Evolutionary conservation across 2,329 filamentous ascomycete genomes (phyloP).

Genomic region (Trichoderma koningii): DNA sequence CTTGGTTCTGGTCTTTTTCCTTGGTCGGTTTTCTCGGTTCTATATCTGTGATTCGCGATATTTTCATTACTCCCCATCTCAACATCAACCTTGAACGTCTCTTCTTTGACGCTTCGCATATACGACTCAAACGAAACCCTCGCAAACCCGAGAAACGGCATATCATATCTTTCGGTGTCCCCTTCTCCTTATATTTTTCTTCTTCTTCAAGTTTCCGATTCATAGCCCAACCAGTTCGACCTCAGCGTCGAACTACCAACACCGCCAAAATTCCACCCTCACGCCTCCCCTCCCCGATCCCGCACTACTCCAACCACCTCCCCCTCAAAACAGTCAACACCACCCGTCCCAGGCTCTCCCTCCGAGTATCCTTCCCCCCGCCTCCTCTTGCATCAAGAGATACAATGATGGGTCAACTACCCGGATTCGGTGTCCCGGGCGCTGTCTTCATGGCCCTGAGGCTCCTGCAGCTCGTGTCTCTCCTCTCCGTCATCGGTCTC

Average conservation of each 20-base stretch:
- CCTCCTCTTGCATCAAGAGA: conserved; percentile 4
- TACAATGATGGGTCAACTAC: conserved; percentile 52
- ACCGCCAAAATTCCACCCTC: conserved; percentile 40
- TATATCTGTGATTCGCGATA: conserved; percentile 10
- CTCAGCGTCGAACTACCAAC: conserved; percentile 9
- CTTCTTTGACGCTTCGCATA: no score
- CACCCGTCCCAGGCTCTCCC: conserved; percentile 47
- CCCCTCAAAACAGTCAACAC: conserved; percentile 45
- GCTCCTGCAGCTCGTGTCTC: conserved; percentile 67
- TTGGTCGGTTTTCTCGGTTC: background rate
- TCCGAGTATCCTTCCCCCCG: conserved; percentile 40
- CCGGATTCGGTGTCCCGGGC: conserved; percentile 70
- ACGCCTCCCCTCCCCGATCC: conserved; percentile 38
- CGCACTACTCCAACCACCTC: conserved; percentile 47
- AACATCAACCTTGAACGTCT: no score
- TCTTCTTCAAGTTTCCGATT: no score
- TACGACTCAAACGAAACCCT: no score
- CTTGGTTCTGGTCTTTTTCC: background rate
- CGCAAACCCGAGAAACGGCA: no score
- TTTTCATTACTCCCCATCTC: background rate
- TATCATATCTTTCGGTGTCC: no score
- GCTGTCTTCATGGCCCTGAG: conserved; percentile 76
- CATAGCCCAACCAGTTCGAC: conserved; percentile 1
- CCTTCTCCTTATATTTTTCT: no score
- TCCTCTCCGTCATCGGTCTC: conserved; percentile 78